Conservation (phyloP, 192 early-diverging fungal species). For the Mortierella hygrophila region DNA sequence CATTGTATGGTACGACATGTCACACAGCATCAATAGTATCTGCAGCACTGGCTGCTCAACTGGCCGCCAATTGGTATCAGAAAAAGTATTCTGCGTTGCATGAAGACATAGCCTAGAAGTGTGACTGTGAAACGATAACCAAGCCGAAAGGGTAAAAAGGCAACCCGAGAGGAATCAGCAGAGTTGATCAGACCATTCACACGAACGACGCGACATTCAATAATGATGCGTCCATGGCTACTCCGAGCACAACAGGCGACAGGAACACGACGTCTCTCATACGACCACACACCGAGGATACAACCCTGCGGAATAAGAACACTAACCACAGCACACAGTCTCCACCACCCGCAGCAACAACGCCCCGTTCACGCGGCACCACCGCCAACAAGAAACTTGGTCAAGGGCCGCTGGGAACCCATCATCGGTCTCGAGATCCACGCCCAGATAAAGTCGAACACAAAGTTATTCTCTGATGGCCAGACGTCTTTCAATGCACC, state of each 20-base stretch:
- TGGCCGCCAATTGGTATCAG: too few relatives aligned
- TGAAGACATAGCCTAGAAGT: neutral
- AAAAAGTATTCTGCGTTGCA: too few relatives aligned
- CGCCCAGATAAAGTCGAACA: slow-evolving; percentile 77
- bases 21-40: too few relatives aligned
- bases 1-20: too few relatives aligned
- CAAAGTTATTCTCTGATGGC: slow-evolving; percentile 89
- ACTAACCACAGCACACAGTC: neutral
- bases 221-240: slow-evolving; percentile 23
- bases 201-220: neutral
- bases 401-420: slow-evolving; percentile 66
- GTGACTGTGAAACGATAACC: neutral
- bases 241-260: neutral
- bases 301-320: neutral
- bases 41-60: too few relatives aligned
- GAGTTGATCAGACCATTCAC: neutral
- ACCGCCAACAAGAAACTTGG: slow-evolving; percentile 5
- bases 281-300: neutral
- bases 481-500: slow-evolving; percentile 66
- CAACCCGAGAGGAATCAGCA: neutral
- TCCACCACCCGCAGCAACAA: neutral
- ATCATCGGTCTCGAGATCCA: slow-evolving; percentile 95
- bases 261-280: neutral
- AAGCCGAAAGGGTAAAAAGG: slow-evolving; percentile 1
- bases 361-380: neutral